Base-by-base conservation (phyloP, 129 eudicot genomes). In the Glebionis coronaria region DNA sequence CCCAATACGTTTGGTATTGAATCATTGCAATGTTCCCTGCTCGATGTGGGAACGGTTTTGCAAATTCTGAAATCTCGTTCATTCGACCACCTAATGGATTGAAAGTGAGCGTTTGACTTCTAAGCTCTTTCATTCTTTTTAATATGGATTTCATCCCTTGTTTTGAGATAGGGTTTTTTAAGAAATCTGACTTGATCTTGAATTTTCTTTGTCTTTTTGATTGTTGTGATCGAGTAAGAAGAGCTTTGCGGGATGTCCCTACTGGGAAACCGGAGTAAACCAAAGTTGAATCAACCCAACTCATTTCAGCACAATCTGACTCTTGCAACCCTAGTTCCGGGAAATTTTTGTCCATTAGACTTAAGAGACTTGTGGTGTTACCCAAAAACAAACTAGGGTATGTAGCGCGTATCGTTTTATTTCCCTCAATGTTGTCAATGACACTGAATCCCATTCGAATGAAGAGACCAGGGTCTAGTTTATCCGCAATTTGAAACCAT, bases 21-120 rank as follows among this genome's bases (percentile, higher is more conserved):
- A 62, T 18, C 52, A 9, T 19, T 2, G 67, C 67, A 9, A 62
- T 11, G 53, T 62, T 62, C 1, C 67, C 67, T n/a, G 67, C 19
- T 40, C 67, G 67, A 42, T 62, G 67, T 42, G 67, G 67, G 67
- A 18, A 62, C 11, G 67, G 67, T 29, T 62, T 42, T 40, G 31
- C 67, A 9, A 62, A 62, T 18, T 62, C 67, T 1, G 52, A 62
- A 31, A 62, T 62, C 44, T 62, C 67, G 8, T 15, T 62, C 67
- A 62, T 42, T 18, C 51, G 4, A 18, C 67, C 67, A 62, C 67
- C 67, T 16, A 38, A 62, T 3, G 67, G 67, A 28, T 0, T 62
- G 15, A 62, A 62, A 42, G 20, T 20, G 15, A 62, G 0, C 4
- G 7, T 2, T 18, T 15, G 10, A n/a, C 44, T 62, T 62, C 20